Evolutionary conservation across 306 rosid species (phyloP).

Genomic region (Rosa chinensis): DNA sequence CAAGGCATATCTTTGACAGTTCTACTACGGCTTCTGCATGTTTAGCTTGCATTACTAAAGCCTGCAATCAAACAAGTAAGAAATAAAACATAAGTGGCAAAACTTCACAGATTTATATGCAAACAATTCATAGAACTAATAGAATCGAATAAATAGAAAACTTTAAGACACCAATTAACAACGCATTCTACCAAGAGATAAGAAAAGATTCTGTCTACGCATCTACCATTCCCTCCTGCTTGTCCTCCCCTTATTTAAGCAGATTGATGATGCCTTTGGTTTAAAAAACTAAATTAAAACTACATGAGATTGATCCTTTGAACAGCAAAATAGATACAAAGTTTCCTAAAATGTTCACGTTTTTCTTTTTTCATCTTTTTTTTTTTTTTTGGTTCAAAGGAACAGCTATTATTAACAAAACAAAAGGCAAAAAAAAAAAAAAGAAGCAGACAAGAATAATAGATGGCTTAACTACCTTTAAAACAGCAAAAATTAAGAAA

Average conservation of each 20-base stretch:
- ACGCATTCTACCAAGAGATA: not conserved
- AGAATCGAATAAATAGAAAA: not conserved
- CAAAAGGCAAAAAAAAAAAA: not conserved
- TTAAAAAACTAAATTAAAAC: not conserved
- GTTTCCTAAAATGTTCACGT: not conserved
- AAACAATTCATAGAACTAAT: not conserved
- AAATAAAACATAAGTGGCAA: not conserved
- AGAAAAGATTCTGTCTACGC: not conserved
- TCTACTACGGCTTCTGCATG: constrained; percentile 65
- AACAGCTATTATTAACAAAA: not conserved
- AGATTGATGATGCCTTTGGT: not conserved
- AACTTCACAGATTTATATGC: not conserved
- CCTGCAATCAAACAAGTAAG: constrained; percentile 44
- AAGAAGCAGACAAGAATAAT: not conserved
- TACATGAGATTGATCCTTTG: not conserved
- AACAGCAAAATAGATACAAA: not conserved
- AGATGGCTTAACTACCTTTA: not conserved
- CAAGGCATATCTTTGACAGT: constrained; percentile 75
- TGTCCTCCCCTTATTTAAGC: no score
- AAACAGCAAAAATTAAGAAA: not conserved
- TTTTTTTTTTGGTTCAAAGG: not conserved
- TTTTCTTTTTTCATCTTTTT: no score
- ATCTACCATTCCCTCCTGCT: not conserved
- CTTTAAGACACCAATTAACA: not conserved
- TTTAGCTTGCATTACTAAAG: constrained; percentile 82